These are phyloP conservation scores for Endocladia muricata DNA, from an alignment of 31 red algal species.

Conservation along the genomic window DNA sequence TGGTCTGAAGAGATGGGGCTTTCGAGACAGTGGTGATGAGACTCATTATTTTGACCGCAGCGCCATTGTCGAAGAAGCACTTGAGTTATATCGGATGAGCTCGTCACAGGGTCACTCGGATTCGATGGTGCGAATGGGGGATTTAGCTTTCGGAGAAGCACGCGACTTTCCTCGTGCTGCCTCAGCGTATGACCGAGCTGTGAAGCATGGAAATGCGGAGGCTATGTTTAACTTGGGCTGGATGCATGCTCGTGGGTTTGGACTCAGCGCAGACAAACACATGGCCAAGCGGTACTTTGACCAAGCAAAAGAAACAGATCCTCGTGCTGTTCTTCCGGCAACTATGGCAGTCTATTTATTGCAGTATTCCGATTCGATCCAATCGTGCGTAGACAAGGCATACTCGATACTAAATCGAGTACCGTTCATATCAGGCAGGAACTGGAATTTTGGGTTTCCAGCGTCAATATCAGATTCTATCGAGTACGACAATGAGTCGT, in stretches of 20 bases:
- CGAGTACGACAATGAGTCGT: too few relatives aligned
- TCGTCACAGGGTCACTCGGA: conserved; percentile 25
- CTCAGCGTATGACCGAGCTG: conserved; percentile 50
- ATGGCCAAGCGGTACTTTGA: conserved; percentile 75
- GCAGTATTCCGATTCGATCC: conserved; percentile 41
- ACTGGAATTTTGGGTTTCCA: too few relatives aligned
- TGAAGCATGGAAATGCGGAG: conserved; percentile 45
- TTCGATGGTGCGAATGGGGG: conserved; percentile 59
- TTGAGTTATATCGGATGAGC: conserved; percentile 67
- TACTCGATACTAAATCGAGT: too few relatives aligned
- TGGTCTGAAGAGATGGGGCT: background rate
- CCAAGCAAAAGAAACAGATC: conserved; percentile 22
- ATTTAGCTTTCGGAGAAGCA: conserved; percentile 51
- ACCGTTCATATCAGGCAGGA: too few relatives aligned
- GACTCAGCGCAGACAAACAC: conserved; percentile 44
- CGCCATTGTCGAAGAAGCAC: conserved; percentile 29
- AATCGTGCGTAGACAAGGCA: too few relatives aligned
- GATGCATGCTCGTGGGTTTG: conserved; percentile 78
- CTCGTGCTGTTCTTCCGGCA: conserved; percentile 25
- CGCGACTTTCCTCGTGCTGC: conserved; percentile 49
- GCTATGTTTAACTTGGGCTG: conserved; percentile 73
- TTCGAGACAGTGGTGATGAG: background rate
- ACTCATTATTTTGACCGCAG: background rate
- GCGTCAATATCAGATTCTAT: too few relatives aligned
- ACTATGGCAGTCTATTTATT: conserved; percentile 53